Percentiles rank a stretch among this genome's conserved stretches.
Conservation (phyloP, 768 basidiomycete species). For the Mycena olivaceomarginata region DNA sequence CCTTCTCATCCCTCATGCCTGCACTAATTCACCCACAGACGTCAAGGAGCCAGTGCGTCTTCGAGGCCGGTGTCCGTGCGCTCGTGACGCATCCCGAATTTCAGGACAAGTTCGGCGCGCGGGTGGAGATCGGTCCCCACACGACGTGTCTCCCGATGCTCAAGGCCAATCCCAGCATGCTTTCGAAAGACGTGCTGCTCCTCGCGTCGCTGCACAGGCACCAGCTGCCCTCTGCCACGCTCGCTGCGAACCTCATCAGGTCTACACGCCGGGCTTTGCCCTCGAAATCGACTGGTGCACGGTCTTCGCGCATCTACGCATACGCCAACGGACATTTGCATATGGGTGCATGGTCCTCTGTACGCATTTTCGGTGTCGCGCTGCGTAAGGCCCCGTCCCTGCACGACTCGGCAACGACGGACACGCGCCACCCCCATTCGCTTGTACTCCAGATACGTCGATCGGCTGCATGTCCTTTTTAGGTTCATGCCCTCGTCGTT, state of each 20-base stretch:
- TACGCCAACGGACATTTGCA: constrained; percentile 67
- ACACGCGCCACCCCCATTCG: too few species aligned
- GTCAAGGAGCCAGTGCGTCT: too few species aligned
- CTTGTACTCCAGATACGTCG: too few species aligned
- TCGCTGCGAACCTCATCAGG: constrained; percentile 62
- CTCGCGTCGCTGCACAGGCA: constrained; percentile 72
- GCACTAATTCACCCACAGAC: too few species aligned
- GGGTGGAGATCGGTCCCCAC: constrained; percentile 84
- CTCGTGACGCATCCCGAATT: constrained; percentile 54
- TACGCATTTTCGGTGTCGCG: too few species aligned
- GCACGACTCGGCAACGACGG: constrained; percentile 56
- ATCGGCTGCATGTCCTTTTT: too few species aligned
- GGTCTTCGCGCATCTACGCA: constrained; percentile 67
- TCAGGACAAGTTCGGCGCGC: constrained; percentile 59
- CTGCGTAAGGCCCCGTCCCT: constrained; percentile 47
- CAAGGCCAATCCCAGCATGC: constrained; percentile 56
- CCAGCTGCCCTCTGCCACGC: neutral
- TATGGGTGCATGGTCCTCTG: constrained; percentile 66
- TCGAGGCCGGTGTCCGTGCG: too few species aligned
- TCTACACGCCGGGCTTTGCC: constrained; percentile 65
- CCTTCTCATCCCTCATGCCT: too few species aligned
- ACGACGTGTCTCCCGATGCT: constrained; percentile 75
- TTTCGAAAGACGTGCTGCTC: constrained; percentile 57
- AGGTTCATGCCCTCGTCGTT: too few species aligned
- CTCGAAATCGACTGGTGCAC: constrained; percentile 70